A percentile compares a stretch with the other conserved stretches of the same genome.
Conservation (phyloP, 331 rosid species). For the Rhamnella rubrinervis region DNA sequence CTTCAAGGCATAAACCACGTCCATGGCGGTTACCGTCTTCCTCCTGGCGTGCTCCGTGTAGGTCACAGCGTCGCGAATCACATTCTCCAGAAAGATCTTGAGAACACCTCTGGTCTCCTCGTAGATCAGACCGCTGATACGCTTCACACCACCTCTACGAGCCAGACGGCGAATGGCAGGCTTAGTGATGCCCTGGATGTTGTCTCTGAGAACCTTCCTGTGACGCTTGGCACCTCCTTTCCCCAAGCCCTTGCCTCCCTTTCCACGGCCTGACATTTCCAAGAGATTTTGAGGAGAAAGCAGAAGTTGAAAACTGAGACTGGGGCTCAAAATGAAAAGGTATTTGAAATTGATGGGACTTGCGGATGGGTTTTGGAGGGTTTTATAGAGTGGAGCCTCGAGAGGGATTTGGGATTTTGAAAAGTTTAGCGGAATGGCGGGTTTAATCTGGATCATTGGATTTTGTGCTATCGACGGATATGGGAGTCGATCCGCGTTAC, state of each 20-base stretch:
- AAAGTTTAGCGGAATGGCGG: slow-evolving; percentile 9
- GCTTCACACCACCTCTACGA: slow-evolving; percentile 53
- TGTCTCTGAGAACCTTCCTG: slow-evolving; percentile 53
- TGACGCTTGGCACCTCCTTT: slow-evolving; percentile 62
- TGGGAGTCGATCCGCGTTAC: slow-evolving; percentile 22
- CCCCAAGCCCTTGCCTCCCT: slow-evolving; percentile 65
- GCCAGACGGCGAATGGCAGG: slow-evolving; percentile 52
- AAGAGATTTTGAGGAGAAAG: not conserved
- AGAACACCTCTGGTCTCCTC: slow-evolving; percentile 58
- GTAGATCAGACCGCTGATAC: slow-evolving; percentile 54
- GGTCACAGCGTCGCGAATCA: slow-evolving; percentile 54
- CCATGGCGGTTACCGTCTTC: slow-evolving; percentile 58
- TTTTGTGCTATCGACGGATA: slow-evolving; percentile 23
- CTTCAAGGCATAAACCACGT: slow-evolving; percentile 46
- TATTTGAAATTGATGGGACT: too few species aligned
- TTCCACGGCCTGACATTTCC: slow-evolving; percentile 58
- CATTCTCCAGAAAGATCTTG: slow-evolving; percentile 53
- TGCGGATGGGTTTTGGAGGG: fast-evolving
- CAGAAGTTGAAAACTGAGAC: not conserved
- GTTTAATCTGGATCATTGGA: slow-evolving; percentile 27
- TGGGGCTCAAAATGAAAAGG: too few species aligned
- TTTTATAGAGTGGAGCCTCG: not conserved
- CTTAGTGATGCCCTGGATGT: slow-evolving; percentile 54
- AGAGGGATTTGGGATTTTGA: slow-evolving; percentile 5
- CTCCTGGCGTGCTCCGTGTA: slow-evolving; percentile 52